Base-by-base conservation (phyloP, 331 rosid genomes). In the Malus hybrid region DNA sequence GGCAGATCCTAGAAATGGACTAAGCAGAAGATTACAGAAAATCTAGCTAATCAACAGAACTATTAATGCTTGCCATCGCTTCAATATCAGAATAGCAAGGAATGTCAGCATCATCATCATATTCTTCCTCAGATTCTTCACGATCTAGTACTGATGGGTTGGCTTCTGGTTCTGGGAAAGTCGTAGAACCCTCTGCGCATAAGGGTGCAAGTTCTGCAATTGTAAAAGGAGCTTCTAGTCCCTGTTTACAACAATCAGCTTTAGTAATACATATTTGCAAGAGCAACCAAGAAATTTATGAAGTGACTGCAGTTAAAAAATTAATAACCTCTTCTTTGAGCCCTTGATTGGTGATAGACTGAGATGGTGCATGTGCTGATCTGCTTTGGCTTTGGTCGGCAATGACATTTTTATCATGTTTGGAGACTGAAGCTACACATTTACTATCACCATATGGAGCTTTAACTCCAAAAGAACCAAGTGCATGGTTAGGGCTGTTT, bases 21-120 rank as follows among this genome's bases (percentile, higher is more conserved):
- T 33, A 68, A 59, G 64, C 7, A 42, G 24, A 50, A 22, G 57
- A 52, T 16, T 22, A 34, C 48, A 56, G 24, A 54, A 73, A 59
- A 67, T 54, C 71, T 28, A 73, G 72, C 42, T 48, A 54, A 85
- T 18, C 67, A 27, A 62, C n/a, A 28, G 71, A 62, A 64, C 7
- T 34, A 31, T 63, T 62, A 44, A 65, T 52, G 68, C 67, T 71
- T 82, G 87, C 97, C 97, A 93, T 88, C 42, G 74, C 57, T 85
- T 93, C 98, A 56, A 73, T 81, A 81, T 93, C 98, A 80, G 90
- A 87, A 82, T 75, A 93, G 70, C 60, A 77, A 36, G 96, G 98
- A 80, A 90, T 32, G 39, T 85, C 81, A 8, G 71, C 19, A 1
- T 42, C 71, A 5, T 75, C 81, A 57, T 82, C 69, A 7, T 67